Base-by-base conservation (phyloP, 2,329 filamentous ascomycete species). In the Sclerotinia borealis region DNA sequence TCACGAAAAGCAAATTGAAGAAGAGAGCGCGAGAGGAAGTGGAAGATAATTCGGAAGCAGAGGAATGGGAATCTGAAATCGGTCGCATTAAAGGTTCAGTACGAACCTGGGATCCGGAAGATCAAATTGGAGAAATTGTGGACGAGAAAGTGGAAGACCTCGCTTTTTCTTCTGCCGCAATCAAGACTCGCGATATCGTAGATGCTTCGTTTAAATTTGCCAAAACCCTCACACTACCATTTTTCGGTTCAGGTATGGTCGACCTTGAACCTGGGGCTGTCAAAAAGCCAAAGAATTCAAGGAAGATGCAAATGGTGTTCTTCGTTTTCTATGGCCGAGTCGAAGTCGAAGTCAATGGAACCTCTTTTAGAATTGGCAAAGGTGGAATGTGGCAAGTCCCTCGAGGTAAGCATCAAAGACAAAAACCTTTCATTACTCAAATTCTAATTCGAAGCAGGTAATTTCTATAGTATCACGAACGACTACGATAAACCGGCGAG, bases 301-400 rank as follows among this genome's bases (percentile, higher is more conserved):
- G 93, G 67, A 93, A 90, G 78, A 98, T 97, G 91, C 92, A 97
- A 74, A 95, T 99, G 89, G 88, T 90, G 1, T 98, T 98, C 76
- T 97, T 96, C 71, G 89, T 99, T 36, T 88, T 92, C 70, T 83
- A 85, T 50, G 95, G 95, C 27, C 87, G 89, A 68, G 92, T 97
- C 25, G 81, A 86, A 68, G 93, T 96, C 25, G 89, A 86, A 34
- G 84, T 96, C 54, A 86, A 89, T 68, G 85, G 90, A 68, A 89
- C 84, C 29, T 80, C 82, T 66, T 98, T 99, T 74, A 86, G 89
- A 63, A 92, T 96, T 68, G 86, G 88, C 43, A 92, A 90, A 70
- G 93, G 93, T 47, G 93, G 93, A 60, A 89, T 93, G 76, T 98
- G 91, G 83, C 93, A 96, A 76, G 93, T 99, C 66, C 95, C 95